Conservation (phyloP, 140 eudicot species). For the Flaveria floridana region DNA sequence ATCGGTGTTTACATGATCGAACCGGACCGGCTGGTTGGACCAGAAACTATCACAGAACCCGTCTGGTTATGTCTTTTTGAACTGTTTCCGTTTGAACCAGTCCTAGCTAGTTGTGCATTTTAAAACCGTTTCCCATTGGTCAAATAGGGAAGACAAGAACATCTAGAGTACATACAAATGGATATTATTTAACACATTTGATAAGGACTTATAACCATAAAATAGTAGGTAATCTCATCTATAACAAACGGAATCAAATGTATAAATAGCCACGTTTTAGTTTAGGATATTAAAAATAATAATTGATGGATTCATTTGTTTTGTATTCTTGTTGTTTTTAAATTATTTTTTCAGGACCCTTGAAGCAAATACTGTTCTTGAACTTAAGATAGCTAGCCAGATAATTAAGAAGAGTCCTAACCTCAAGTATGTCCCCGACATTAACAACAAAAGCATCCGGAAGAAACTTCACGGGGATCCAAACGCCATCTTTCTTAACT, state of each 20-base stretch:
- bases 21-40: no score
- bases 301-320: neutral
- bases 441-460: slow-evolving; percentile 62
- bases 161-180: neutral
- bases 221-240: slow-evolving; percentile 5
- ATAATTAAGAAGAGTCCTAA: neutral
- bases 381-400: neutral
- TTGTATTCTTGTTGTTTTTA: neutral
- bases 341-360: neutral
- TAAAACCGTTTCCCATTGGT: neutral
- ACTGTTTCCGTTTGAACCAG: no score
- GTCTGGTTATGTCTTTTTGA: no score
- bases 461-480: slow-evolving; percentile 63
- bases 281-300: neutral
- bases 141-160: neutral
- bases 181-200: slow-evolving; percentile 22
- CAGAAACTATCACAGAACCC: no score
- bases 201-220: slow-evolving; percentile 20
- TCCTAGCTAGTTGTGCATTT: no score
- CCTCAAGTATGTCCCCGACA: slow-evolving; percentile 68
- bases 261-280: slow-evolving; percentile 27
- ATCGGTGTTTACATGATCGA: no score
- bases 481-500: slow-evolving; percentile 55
- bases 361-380: neutral
- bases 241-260: neutral